phyloP scores from a whole-genome alignment of 2,329 filamentous ascomycete genomes.

The Phialophora expanda region DNA sequence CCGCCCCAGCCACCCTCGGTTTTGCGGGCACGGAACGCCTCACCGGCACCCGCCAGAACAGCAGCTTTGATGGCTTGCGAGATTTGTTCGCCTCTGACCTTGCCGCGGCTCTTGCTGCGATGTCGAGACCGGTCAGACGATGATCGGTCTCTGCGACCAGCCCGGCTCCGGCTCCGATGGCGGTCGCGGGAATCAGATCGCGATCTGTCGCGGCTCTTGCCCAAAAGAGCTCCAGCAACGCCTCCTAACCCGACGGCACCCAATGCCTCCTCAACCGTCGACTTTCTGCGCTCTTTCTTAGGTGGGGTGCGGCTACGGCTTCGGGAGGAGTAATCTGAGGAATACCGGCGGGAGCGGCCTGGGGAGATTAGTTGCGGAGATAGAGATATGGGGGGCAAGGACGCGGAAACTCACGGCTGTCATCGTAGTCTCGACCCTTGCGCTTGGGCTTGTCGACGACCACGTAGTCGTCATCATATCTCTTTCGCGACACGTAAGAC shows the following conservation, averaged over 20 bases:
- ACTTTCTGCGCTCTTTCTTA: conserved; percentile 49
- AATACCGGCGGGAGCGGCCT: conserved; percentile 38
- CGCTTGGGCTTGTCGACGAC: conserved; percentile 26
- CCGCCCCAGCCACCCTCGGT: conserved; percentile 88
- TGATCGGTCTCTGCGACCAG: conserved; percentile 45
- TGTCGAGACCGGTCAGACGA: conserved; percentile 60
- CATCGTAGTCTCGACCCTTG: conserved; percentile 35
- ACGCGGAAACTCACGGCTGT: conserved; percentile 43
- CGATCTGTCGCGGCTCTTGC: conserved; percentile 66
- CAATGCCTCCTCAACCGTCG: conserved; percentile 56
- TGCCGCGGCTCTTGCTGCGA: conserved; percentile 52
- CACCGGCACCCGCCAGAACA: conserved; percentile 84
- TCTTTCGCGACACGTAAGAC: conserved; percentile 44
- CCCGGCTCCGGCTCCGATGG: conserved; percentile 55
- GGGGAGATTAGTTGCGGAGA: conserved; percentile 22
- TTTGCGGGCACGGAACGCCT: conserved; percentile 88
- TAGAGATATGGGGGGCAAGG: neutral
- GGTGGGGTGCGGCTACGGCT: conserved; percentile 50
- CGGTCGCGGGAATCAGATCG: conserved; percentile 64
- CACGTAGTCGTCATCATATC: conserved; percentile 56
- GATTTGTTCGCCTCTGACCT: conserved; percentile 61
- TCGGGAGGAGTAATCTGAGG: conserved; percentile 46
- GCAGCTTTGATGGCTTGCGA: conserved; percentile 91
- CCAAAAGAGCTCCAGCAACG: conserved; percentile 56
- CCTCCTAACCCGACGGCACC: conserved; percentile 64